phyloP scores from a whole-genome alignment of 2,329 filamentous ascomycete species.

The Penicillium vulpinum region DNA sequence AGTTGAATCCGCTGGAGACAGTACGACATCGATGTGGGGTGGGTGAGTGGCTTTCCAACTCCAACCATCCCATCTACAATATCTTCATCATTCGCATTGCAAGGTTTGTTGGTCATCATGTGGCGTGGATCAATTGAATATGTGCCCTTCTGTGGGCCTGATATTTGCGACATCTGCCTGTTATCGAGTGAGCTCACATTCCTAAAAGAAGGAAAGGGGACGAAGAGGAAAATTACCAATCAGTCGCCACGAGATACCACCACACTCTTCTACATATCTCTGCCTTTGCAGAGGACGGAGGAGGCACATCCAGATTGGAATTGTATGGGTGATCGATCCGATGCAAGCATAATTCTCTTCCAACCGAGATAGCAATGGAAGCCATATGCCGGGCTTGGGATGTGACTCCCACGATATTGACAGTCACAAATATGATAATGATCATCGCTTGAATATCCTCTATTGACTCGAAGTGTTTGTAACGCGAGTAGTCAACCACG shows the following conservation, averaged over 20 bases:
- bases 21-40: conserved; percentile 44
- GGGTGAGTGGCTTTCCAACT: conserved; percentile 20
- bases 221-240: conserved; percentile 32
- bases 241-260: conserved; percentile 43
- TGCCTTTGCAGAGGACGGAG: conserved; percentile 28
- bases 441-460: conserved; percentile 41
- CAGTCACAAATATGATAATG: conserved; percentile 35
- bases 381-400: conserved; percentile 34
- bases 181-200: neutral
- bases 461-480: conserved; percentile 25
- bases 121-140: conserved; percentile 41
- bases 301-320: conserved; percentile 13
- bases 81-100: conserved; percentile 39
- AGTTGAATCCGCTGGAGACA: conserved; percentile 38
- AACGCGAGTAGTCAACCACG: conserved; percentile 35
- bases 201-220: neutral
- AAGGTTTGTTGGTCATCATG: conserved; percentile 41
- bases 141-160: conserved; percentile 37
- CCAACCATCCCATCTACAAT: conserved; percentile 30
- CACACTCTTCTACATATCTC: conserved; percentile 43
- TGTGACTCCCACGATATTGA: conserved; percentile 39
- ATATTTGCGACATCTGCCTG: conserved; percentile 35
- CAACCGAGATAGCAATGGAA: conserved; percentile 31
- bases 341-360: conserved; percentile 19
- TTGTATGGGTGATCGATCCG: conserved; percentile 21